These are phyloP conservation scores for Dinochytrium kinnereticum DNA, from an alignment of 371 early-diverging fungal genomes.

Conservation along the genomic window DNA sequence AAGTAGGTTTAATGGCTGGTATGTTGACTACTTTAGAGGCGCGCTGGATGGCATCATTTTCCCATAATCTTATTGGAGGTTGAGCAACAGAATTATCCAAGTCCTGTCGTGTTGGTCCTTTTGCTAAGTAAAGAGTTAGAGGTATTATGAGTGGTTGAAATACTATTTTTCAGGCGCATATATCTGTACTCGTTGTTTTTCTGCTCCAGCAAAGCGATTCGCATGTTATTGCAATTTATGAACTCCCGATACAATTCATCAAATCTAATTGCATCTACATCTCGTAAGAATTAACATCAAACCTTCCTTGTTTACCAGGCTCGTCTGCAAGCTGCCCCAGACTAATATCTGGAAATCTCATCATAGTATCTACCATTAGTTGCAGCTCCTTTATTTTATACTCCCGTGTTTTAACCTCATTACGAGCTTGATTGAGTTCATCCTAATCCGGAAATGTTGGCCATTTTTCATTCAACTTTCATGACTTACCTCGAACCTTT, in stretches of 20 bases:
- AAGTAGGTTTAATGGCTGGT: not conserved
- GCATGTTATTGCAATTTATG: constrained; percentile 45
- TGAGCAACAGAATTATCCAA: not conserved
- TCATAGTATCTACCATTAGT: constrained; percentile 30
- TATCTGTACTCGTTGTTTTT: constrained; percentile 48
- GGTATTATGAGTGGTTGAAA: not conserved
- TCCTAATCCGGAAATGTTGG: not conserved
- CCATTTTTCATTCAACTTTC: not conserved
- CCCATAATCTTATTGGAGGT: not conserved
- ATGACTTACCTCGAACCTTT: constrained; percentile 22
- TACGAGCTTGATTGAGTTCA: constrained; percentile 4
- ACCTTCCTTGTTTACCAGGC: no score
- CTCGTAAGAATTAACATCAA: not conserved
- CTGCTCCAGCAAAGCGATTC: constrained; percentile 47
- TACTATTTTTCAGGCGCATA: constrained; percentile 33
- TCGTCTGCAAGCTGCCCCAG: constrained; percentile 25
- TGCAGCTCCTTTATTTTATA: constrained; percentile 30
- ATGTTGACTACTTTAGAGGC: not conserved
- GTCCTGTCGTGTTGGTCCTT: not conserved
- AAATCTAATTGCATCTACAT: constrained; percentile 10
- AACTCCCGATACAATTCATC: constrained; percentile 40
- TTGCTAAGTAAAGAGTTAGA: not conserved
- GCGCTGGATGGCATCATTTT: not conserved
- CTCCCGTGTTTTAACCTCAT: constrained; percentile 10
- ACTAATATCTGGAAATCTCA: constrained; percentile 39